Evolutionary conservation across 768 basidiomycete genomes (phyloP).

Genomic region (Russula emetica): DNA sequence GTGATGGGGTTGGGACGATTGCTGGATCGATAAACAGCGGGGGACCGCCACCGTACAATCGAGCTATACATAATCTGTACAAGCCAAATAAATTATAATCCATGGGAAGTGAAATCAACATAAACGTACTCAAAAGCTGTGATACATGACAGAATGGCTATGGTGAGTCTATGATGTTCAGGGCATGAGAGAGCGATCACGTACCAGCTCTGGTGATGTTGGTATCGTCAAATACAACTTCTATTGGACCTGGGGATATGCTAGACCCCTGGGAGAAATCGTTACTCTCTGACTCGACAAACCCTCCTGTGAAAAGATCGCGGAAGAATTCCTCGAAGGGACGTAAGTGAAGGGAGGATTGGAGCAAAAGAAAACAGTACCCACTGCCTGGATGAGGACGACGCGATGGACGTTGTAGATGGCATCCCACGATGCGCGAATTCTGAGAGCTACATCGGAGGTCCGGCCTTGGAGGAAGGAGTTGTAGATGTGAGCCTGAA

Average conservation of each 20-base stretch:
- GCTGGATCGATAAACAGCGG: slow-evolving; percentile 60
- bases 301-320: slow-evolving; percentile 79
- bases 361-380: not conserved
- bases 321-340: slow-evolving; percentile 73
- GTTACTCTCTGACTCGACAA: slow-evolving; percentile 51
- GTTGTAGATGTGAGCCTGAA: slow-evolving; percentile 73
- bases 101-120: not conserved
- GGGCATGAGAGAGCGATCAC: slow-evolving; percentile 30
- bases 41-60: slow-evolving; percentile 85
- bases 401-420: slow-evolving; percentile 79
- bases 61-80: slow-evolving; percentile 73
- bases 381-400: slow-evolving; percentile 81
- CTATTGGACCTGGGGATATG: slow-evolving; percentile 48
- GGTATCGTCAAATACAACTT: slow-evolving; percentile 72
- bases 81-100: slow-evolving; percentile 14
- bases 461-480: slow-evolving; percentile 69
- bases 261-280: slow-evolving; percentile 20
- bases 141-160: slow-evolving; percentile 20
- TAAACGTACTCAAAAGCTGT: slow-evolving; percentile 66
- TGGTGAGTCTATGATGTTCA: slow-evolving; percentile 24
- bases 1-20: slow-evolving; percentile 56
- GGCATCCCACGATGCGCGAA: slow-evolving; percentile 65
- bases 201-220: slow-evolving; percentile 86
- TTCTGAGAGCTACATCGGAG: slow-evolving; percentile 70
- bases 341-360: not conserved